Conservation (phyloP, 495 filamentous ascomycete species). For the Neurospora sp. region DNA sequence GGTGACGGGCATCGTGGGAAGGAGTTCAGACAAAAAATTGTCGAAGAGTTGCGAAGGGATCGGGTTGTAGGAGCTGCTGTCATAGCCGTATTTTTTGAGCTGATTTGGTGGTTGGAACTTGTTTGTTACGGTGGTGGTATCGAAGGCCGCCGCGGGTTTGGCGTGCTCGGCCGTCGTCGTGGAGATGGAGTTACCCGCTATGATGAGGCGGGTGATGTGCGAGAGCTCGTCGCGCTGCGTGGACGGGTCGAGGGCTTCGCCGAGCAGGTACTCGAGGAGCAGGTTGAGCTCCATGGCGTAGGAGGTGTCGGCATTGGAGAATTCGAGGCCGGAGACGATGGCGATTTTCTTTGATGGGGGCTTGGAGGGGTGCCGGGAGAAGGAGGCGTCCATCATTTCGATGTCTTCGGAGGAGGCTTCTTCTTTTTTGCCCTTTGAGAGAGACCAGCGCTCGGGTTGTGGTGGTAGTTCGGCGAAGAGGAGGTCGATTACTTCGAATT, state of each 20-base stretch:
- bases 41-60: constrained; percentile 76
- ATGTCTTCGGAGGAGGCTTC: constrained; percentile 26
- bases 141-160: constrained; percentile 17
- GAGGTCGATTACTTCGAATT: constrained; percentile 86
- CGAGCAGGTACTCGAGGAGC: constrained; percentile 77
- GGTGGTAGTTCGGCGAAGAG: constrained; percentile 76
- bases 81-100: constrained; percentile 87
- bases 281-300: constrained; percentile 67
- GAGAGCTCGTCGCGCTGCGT: constrained; percentile 46
- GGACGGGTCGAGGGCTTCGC: constrained; percentile 55
- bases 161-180: constrained; percentile 21
- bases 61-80: constrained; percentile 76
- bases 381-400: constrained; percentile 32
- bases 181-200: constrained; percentile 82
- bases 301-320: constrained; percentile 59
- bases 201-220: constrained; percentile 73
- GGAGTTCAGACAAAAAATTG: constrained; percentile 64
- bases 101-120: constrained; percentile 29
- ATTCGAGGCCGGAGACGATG: constrained; percentile 77
- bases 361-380: constrained; percentile 7
- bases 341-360: constrained; percentile 57
- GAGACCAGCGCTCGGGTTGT: constrained; percentile 70
- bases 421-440: constrained; percentile 23
- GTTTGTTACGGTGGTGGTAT: constrained; percentile 14
- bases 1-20: constrained; percentile 74